Evolutionary conservation across 306 rosid genomes (phyloP).

Genomic region (Ormosia emarginata): DNA sequence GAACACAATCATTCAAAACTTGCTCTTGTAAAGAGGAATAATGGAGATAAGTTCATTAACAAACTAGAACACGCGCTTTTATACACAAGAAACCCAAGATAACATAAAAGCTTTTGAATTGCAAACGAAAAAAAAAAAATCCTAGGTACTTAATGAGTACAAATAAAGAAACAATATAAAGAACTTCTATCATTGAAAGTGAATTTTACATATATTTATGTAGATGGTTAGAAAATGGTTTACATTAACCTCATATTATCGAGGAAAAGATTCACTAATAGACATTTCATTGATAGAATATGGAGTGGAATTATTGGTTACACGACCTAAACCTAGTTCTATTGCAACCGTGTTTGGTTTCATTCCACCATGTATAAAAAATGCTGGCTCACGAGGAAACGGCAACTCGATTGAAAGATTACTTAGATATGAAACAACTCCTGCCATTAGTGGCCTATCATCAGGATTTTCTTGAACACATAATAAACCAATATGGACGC

Average conservation of each 20-base stretch:
- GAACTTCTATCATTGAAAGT: no score
- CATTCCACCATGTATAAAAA: background rate
- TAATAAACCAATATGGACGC: constrained; percentile 35
- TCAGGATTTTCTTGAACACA: constrained; percentile 37
- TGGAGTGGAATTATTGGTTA: background rate
- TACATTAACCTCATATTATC: background rate
- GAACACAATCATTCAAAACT: no score
- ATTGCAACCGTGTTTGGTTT: background rate
- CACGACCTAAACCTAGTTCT: background rate
- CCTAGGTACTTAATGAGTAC: no score
- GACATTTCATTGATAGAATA: background rate
- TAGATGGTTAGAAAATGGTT: no score
- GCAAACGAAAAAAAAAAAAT: no score
- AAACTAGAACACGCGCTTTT: no score
- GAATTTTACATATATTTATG: no score
- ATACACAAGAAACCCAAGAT: no score
- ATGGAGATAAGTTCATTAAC: no score
- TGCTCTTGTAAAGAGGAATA: no score
- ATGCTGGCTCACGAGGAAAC: constrained; percentile 28
- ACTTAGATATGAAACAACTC: constrained; percentile 19
- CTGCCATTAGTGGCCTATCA: constrained; percentile 30
- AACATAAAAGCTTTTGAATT: no score
- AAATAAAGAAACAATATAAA: no score
- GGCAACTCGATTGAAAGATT: constrained; percentile 25
- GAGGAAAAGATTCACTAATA: background rate